These are phyloP conservation scores for Solanum microdontum DNA, from an alignment of 257 asterid genomes.

Conservation along the genomic window DNA sequence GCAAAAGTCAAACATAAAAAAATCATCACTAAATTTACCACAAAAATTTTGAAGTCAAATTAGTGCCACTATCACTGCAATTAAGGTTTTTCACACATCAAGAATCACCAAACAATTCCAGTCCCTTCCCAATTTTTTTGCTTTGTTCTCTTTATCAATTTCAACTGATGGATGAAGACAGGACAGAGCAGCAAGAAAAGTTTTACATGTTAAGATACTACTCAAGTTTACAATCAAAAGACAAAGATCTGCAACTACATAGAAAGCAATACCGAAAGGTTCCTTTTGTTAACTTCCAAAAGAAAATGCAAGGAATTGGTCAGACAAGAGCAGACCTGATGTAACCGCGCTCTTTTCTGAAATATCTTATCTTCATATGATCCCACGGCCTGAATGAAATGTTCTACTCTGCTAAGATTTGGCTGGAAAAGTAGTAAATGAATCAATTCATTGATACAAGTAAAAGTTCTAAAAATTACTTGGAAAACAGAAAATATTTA, in stretches of 20 bases:
- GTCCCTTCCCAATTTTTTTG: not conserved
- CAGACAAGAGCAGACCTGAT: slow-evolving; percentile 44
- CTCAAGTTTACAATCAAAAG: not conserved
- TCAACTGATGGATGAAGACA: not conserved
- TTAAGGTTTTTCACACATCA: not conserved
- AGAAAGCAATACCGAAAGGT: not conserved
- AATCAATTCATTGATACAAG: not conserved
- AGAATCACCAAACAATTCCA: not conserved
- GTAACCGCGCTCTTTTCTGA: slow-evolving; percentile 79
- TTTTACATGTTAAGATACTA: not conserved
- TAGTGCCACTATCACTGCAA: not conserved
- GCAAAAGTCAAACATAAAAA: not conserved
- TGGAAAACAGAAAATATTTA: not conserved
- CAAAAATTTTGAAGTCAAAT: not conserved
- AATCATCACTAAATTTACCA: not conserved
- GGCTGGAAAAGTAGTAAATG: slow-evolving; percentile 40
- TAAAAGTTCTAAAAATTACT: not conserved
- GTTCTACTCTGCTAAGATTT: slow-evolving; percentile 70
- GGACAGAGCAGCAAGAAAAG: not conserved
- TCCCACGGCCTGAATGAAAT: slow-evolving; percentile 92
- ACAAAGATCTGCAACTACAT: not conserved
- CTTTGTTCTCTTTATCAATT: not conserved
- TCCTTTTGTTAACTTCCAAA: not conserved
- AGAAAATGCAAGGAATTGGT: not conserved
- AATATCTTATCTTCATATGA: slow-evolving; percentile 83